A percentile compares a stretch with the other conserved stretches of the same genome.
Evolutionary conservation across 2,329 filamentous ascomycete species (phyloP).

Genomic region (Fusarium sp.): DNA sequence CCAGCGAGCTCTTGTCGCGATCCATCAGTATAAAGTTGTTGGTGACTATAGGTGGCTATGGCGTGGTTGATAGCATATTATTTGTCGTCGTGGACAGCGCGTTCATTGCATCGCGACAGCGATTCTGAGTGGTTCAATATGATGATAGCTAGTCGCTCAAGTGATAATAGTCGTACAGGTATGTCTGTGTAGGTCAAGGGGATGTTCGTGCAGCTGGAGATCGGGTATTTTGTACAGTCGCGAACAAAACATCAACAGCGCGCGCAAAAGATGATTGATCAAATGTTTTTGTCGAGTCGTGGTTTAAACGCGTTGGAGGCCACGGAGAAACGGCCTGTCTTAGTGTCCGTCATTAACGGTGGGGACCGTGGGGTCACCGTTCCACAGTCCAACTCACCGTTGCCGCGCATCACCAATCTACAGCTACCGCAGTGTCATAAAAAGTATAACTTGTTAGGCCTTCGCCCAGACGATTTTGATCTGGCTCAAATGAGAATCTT

Average conservation of each 20-base stretch:
- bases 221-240: conserved; percentile 22
- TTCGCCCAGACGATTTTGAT: background rate
- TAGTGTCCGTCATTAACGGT: conserved; percentile 29
- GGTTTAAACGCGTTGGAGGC: conserved; percentile 34
- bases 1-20: conserved; percentile 42
- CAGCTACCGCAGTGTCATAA: background rate
- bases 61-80: conserved; percentile 38
- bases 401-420: background rate
- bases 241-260: conserved; percentile 30
- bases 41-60: conserved; percentile 24
- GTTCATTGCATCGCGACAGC: conserved; percentile 43
- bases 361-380: conserved; percentile 18
- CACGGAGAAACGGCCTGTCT: conserved; percentile 10
- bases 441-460: background rate
- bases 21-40: conserved; percentile 39
- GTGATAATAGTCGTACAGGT: conserved; percentile 2
- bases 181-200: conserved; percentile 6
- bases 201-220: conserved; percentile 1
- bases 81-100: conserved; percentile 22
- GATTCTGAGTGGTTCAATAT: conserved; percentile 5
- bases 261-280: conserved; percentile 35
- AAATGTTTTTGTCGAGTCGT: conserved; percentile 40
- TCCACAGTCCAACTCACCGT: conserved; percentile 2
- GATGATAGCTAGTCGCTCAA: background rate
- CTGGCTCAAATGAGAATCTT: background rate